A percentile compares a stretch with the other conserved stretches of the same genome.
Evolutionary conservation across 148 eudicot species (phyloP).

Genomic region (Heliosperma pusillum): DNA sequence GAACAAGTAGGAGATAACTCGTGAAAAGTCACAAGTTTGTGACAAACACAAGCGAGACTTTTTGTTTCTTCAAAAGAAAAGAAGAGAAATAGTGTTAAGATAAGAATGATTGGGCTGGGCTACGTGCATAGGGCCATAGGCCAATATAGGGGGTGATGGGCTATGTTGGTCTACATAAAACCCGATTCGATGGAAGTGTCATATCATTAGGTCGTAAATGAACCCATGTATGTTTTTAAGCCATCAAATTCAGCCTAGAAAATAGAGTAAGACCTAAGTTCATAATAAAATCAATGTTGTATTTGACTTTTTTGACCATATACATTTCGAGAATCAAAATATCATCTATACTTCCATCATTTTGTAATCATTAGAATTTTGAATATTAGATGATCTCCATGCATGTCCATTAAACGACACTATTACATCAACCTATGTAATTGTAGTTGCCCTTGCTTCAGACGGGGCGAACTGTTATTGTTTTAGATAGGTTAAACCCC

Average conservation of each 20-base stretch:
- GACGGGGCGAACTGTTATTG: too few species aligned
- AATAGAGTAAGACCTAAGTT: background rate
- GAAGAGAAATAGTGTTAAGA: too few species aligned
- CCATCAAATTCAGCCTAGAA: background rate
- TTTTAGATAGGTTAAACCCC: too few species aligned
- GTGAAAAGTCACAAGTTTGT: too few species aligned
- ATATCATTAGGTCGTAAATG: background rate
- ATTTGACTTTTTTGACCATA: background rate
- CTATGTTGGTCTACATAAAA: background rate
- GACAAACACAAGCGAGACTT: too few species aligned
- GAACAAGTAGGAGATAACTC: too few species aligned
- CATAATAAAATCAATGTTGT: background rate
- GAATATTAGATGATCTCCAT: too few species aligned
- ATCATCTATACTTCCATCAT: background rate
- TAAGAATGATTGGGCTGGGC: too few species aligned
- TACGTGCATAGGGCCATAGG: background rate
- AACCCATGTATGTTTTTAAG: background rate
- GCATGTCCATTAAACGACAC: too few species aligned
- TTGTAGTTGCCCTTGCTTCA: too few species aligned
- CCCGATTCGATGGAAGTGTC: constrained; percentile 1
- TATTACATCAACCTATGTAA: too few species aligned
- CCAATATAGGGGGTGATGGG: background rate
- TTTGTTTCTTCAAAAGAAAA: too few species aligned
- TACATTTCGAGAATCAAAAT: background rate
- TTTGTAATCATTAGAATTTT: background rate